phyloP scores from a whole-genome alignment of 805 yeast species.

The Metschnikowia corniflorae region DNA sequence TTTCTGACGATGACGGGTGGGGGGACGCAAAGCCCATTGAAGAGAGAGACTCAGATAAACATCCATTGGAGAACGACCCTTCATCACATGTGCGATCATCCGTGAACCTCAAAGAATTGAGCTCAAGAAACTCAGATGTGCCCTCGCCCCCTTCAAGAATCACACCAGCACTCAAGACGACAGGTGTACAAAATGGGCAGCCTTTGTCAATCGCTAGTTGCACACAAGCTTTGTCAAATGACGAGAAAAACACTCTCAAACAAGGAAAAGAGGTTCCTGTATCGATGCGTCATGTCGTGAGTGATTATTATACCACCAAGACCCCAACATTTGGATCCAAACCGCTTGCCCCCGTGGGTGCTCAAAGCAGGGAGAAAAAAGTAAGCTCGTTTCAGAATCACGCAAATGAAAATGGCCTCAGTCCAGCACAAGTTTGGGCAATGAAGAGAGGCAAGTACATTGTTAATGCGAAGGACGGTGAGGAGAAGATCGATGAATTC shows the following conservation, averaged over 20 bases:
- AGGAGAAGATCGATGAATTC: neutral
- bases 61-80: conserved; percentile 51
- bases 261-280: conserved; percentile 53
- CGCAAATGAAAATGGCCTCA: conserved; percentile 71
- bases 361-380: conserved; percentile 24
- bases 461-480: conserved; percentile 29
- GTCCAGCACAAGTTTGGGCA: conserved; percentile 96
- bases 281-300: conserved; percentile 43
- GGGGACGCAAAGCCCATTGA: conserved; percentile 60
- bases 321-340: conserved; percentile 8
- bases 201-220: no score
- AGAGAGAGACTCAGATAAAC: conserved; percentile 49
- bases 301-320: neutral
- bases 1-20: conserved; percentile 57
- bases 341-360: conserved; percentile 3
- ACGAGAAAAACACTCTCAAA: conserved; percentile 51
- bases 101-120: conserved; percentile 54
- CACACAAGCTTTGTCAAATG: no score
- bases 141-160: conserved; percentile 38
- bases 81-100: conserved; percentile 66
- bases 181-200: neutral
- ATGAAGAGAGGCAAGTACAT: conserved; percentile 73
- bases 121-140: conserved; percentile 47
- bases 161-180: neutral
- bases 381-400: conserved; percentile 15